phyloP scores from a whole-genome alignment of 2,329 filamentous ascomycete genomes.

The Beauveria sp. region DNA sequence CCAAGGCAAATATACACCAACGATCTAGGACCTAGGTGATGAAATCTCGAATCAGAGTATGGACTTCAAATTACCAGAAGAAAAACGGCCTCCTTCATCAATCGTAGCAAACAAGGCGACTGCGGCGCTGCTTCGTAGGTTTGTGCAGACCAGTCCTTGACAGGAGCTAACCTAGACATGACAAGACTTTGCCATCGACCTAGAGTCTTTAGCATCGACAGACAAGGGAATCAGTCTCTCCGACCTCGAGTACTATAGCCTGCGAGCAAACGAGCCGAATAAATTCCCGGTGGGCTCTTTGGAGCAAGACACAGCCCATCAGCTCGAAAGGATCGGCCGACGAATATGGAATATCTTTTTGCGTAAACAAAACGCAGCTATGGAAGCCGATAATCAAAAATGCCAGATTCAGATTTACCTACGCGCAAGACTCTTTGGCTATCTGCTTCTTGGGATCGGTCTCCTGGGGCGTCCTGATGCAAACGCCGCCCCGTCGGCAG shows the following conservation, averaged over 20 bases:
- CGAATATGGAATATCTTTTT: constrained; percentile 1
- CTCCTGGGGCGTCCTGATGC: background rate
- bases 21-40: too few relatives aligned
- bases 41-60: background rate
- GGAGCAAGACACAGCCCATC: background rate
- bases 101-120: background rate
- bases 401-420: background rate
- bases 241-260: background rate
- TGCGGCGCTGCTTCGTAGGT: background rate
- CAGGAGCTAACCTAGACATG: background rate
- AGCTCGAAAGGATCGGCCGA: background rate
- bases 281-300: background rate
- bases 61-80: background rate
- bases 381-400: background rate
- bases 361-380: background rate
- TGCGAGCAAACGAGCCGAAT: background rate
- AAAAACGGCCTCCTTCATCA: background rate
- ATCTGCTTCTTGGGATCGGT: background rate
- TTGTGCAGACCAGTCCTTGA: background rate
- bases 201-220: background rate
- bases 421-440: background rate
- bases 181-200: background rate
- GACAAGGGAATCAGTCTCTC: background rate
- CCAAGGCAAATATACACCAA: too few relatives aligned
- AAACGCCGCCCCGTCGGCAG: background rate